phyloP scores from a whole-genome alignment of 768 basidiomycete genomes.

The Postia placenta region DNA sequence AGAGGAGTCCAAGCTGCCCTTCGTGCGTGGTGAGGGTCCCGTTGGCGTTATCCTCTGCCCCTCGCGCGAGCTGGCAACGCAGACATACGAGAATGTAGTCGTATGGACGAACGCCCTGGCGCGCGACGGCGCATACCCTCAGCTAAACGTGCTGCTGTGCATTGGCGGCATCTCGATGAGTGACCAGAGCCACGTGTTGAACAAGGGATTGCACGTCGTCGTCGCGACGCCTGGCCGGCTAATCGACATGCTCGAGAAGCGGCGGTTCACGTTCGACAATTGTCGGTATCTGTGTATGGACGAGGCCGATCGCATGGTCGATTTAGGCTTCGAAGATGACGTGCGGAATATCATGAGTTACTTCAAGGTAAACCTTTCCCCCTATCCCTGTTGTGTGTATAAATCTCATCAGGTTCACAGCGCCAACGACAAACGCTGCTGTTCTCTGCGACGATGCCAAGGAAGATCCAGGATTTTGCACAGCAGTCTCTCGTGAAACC shows the following conservation, averaged over 20 bases:
- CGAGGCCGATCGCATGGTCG: conserved; percentile 99
- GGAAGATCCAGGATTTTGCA: conserved; percentile 98
- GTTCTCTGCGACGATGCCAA: conserved; percentile 98
- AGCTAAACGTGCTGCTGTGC: conserved; percentile 82
- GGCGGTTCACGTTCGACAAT: conserved; percentile 82
- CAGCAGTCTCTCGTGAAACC: conserved; percentile 94
- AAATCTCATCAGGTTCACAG: conserved; percentile 32
- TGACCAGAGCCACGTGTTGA: conserved; percentile 90
- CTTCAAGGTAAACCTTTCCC: conserved; percentile 65
- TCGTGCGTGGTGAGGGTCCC: conserved; percentile 91
- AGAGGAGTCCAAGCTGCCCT: conserved; percentile 86
- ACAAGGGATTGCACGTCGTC: conserved; percentile 90
- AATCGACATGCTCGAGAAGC: conserved; percentile 98
- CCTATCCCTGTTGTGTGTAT: background rate
- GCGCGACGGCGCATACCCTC: conserved; percentile 78
- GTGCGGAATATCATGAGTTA: conserved; percentile 99
- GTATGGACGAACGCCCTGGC: conserved; percentile 80
- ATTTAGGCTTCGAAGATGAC: conserved; percentile 97
- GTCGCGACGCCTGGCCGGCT: conserved; percentile 95
- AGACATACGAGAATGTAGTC: conserved; percentile 93
- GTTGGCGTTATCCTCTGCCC: conserved; percentile 97
- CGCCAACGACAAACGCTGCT: conserved; percentile 94
- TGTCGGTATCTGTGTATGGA: conserved; percentile 99
- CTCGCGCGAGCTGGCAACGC: conserved; percentile 92
- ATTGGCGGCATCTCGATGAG: conserved; percentile 99